Evolutionary conservation across 352 stramenopile genomes (phyloP), one percentile per base, ranked within the genome.

Genomic region (Phytophthora megakarya): DNA sequence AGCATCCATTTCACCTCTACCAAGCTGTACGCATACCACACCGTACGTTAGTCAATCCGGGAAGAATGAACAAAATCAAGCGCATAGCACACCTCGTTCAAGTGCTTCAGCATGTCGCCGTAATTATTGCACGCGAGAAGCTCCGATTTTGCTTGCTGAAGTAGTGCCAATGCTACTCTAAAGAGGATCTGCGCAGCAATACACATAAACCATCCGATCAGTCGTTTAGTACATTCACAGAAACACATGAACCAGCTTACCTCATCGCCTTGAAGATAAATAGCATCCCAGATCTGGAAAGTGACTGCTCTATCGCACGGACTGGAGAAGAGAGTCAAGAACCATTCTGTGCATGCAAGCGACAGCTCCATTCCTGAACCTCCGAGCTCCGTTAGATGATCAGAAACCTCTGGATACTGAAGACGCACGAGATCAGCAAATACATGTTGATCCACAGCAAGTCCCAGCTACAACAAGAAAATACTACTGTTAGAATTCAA

Each of bases 391-490:
- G 73, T 67, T 10, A 93, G 56, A 38, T 86, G 76, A 3, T 88
- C 76, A 0, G 78, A 81, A 55, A 96, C 73, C 3, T 92, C 76
- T 2, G 84, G 84, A 18, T 81, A 81, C 44, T 94, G 84, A 16
- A 93, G 56, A 5, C 84, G 83, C 8, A 96, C 88, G 18, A 96
- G 70, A 57, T 93, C 86, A 1, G 86, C 81, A 70, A 94, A 96
- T 21, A 96, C 88, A 48, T 96, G 88, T 64, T 96, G 88, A 47
- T 96, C 88, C 13, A 96, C 78, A n/a, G 86, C 88, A 7, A 95
- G 56, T 15, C 88, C 88, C 3, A 96, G 63, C 86, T 95, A 56
- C 39, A 67, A 44, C 3, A 30, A 5, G 57, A 39, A 18, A 23
- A 49, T 33, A 33, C 15, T 28, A 52, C 22, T 18, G 19, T 66